These are phyloP conservation scores for Rhodosporidiobolus sp. DNA, from an alignment of 768 basidiomycete species.

Conservation along the genomic window DNA sequence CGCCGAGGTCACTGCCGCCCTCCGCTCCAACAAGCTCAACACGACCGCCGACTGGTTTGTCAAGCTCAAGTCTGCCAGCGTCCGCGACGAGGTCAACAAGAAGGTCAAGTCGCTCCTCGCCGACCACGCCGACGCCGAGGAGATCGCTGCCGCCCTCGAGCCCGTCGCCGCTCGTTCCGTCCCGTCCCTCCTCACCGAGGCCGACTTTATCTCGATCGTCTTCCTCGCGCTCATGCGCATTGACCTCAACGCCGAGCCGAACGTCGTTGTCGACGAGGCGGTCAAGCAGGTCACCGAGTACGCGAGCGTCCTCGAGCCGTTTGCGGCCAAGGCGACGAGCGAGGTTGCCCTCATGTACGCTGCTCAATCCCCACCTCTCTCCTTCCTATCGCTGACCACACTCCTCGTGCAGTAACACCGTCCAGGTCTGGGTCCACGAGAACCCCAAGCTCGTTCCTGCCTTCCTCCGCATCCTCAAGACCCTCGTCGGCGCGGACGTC, in stretches of 20 bases:
- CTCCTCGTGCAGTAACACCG: conserved; percentile 60
- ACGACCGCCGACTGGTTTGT: conserved; percentile 91
- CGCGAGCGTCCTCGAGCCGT: conserved; percentile 79
- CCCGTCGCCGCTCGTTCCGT: conserved; percentile 62
- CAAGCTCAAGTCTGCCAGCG: conserved; percentile 78
- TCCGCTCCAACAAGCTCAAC: conserved; percentile 73
- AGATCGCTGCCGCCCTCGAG: conserved; percentile 72
- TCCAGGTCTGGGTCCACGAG: conserved; percentile 94
- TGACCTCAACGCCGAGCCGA: conserved; percentile 13
- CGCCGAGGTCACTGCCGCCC: conserved; percentile 75
- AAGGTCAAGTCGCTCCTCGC: conserved; percentile 68
- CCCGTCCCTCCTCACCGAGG: conserved; percentile 64
- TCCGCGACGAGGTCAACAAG: conserved; percentile 66
- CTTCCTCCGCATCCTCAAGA: conserved; percentile 92
- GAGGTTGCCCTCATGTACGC: conserved; percentile 76
- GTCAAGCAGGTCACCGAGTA: conserved; percentile 87
- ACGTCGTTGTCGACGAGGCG: conserved; percentile 71
- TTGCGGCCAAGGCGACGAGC: conserved; percentile 81
- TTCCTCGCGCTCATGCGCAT: conserved; percentile 86
- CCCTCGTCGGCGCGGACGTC: conserved; percentile 93
- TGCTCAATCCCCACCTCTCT: no score
- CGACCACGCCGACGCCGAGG: conserved; percentile 52
- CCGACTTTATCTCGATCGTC: conserved; percentile 79
- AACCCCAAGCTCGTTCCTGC: conserved; percentile 91
- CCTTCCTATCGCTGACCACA: background rate